Conservation (phyloP, 495 filamentous ascomycete species). For the Aspergillus avenaceus region DNA sequence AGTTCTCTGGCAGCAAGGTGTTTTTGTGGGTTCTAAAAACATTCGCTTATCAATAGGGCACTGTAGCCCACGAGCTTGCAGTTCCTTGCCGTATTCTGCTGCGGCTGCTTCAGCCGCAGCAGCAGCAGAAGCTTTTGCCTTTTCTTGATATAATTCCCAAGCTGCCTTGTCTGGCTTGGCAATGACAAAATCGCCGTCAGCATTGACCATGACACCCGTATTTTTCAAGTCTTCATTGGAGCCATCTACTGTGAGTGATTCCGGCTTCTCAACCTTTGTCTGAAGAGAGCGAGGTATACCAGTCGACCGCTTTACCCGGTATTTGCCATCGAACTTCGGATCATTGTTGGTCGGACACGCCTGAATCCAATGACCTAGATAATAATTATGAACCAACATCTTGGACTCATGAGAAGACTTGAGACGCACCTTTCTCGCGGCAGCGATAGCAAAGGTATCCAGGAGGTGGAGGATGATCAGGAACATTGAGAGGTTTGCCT, state of each 20-base stretch:
- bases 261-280: slow-evolving; percentile 88
- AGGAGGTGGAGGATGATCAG: slow-evolving; percentile 83
- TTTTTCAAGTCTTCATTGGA: slow-evolving; percentile 71
- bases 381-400: slow-evolving; percentile 5
- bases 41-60: slow-evolving; percentile 94
- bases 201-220: slow-evolving; percentile 93
- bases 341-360: slow-evolving; percentile 96
- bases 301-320: slow-evolving; percentile 89
- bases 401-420: background rate
- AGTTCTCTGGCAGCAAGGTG: slow-evolving; percentile 93
- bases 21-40: slow-evolving; percentile 97
- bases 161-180: slow-evolving; percentile 89
- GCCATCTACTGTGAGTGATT: slow-evolving; percentile 66
- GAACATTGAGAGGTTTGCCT: slow-evolving; percentile 67
- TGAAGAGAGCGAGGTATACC: slow-evolving; percentile 92
- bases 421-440: slow-evolving; percentile 71
- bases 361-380: slow-evolving; percentile 88
- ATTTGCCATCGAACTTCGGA: slow-evolving; percentile 86
- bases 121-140: slow-evolving; percentile 75
- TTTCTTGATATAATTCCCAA: slow-evolving; percentile 96
- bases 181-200: slow-evolving; percentile 94
- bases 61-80: slow-evolving; percentile 82
- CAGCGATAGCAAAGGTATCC: slow-evolving; percentile 98
- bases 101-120: slow-evolving; percentile 66
- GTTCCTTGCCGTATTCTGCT: slow-evolving; percentile 68